A percentile compares a stretch with the other conserved stretches of the same genome.
Evolutionary conservation across 2,329 filamentous ascomycete species (phyloP).

Genomic region (Claviceps monticola): DNA sequence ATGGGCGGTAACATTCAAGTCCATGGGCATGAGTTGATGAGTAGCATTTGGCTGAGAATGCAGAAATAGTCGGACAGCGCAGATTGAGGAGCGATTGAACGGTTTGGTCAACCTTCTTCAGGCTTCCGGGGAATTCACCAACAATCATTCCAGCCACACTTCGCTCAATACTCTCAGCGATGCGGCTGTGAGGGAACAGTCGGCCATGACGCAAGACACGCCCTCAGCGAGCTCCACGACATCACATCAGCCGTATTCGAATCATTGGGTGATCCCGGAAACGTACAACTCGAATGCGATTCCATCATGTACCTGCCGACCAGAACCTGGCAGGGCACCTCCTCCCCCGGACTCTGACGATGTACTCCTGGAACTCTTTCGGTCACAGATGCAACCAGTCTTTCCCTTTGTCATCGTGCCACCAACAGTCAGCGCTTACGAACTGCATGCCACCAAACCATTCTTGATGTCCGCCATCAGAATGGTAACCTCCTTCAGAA

Average conservation of each 20-base stretch:
- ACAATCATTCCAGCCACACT: conserved; percentile 10
- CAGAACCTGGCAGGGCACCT: conserved; percentile 24
- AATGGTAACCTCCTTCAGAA: conserved; percentile 35
- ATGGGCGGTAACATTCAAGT: too few relatives aligned
- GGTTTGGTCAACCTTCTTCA: conserved; percentile 34
- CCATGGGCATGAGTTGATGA: too few relatives aligned
- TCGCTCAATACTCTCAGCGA: conserved; percentile 15
- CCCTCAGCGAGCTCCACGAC: conserved; percentile 10
- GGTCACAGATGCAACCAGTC: conserved; percentile 25
- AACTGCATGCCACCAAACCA: conserved; percentile 26
- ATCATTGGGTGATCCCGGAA: conserved; percentile 22
- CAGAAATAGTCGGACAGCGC: conserved; percentile 28
- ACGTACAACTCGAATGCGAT: conserved; percentile 33
- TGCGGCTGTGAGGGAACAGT: conserved; percentile 14
- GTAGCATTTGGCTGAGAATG: too few relatives aligned
- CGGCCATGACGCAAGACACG: conserved; percentile 12
- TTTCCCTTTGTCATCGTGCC: conserved; percentile 36
- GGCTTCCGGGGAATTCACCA: conserved; percentile 24
- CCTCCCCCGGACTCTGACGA: conserved; percentile 32
- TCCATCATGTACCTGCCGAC: conserved; percentile 32
- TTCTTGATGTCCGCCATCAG: conserved; percentile 35
- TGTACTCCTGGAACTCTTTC: conserved; percentile 29
- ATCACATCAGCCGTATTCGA: conserved; percentile 6
- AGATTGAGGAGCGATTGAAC: conserved; percentile 35
- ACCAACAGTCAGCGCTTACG: conserved; percentile 18